phyloP scores from a whole-genome alignment of 345 rosid genomes.

The Erodium maritimum region DNA sequence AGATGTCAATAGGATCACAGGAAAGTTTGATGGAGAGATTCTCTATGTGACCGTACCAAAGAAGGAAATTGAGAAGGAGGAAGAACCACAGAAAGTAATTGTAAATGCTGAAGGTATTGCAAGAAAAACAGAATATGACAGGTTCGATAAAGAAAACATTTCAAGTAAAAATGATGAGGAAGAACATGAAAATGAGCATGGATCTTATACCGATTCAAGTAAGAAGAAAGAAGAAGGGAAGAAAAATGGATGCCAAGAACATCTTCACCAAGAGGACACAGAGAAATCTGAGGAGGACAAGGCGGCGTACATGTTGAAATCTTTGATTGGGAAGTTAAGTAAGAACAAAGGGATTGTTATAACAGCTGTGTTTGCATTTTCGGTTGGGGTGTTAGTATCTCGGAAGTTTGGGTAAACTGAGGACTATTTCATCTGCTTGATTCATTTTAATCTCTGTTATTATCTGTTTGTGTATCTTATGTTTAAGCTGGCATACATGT shows the following conservation, averaged over 20 bases:
- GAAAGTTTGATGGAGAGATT: slow-evolving; percentile 22
- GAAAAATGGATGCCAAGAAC: background rate
- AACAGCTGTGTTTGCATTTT: slow-evolving; percentile 27
- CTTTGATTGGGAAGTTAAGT: slow-evolving; percentile 13
- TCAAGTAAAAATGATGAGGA: background rate
- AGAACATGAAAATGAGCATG: background rate
- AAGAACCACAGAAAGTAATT: background rate
- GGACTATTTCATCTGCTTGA: too few relatives aligned
- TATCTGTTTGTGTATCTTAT: background rate
- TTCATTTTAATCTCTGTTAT: too few relatives aligned
- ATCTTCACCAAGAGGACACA: background rate
- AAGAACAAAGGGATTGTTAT: slow-evolving; percentile 19
- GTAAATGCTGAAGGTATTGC: background rate
- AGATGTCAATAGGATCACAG: slow-evolving; percentile 13
- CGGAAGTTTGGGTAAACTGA: slow-evolving; percentile 3
- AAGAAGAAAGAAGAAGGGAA: background rate
- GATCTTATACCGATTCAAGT: background rate
- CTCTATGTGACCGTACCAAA: slow-evolving; percentile 35
- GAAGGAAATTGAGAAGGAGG: background rate
- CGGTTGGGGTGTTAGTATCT: slow-evolving; percentile 23
- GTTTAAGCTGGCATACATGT: background rate
- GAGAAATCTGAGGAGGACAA: slow-evolving; percentile 12
- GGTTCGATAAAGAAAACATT: background rate
- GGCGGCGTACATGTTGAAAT: slow-evolving; percentile 4
- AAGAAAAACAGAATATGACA: background rate